Conservation (phyloP, 257 asterid genomes). For the Solanum corneliomulleri region DNA sequence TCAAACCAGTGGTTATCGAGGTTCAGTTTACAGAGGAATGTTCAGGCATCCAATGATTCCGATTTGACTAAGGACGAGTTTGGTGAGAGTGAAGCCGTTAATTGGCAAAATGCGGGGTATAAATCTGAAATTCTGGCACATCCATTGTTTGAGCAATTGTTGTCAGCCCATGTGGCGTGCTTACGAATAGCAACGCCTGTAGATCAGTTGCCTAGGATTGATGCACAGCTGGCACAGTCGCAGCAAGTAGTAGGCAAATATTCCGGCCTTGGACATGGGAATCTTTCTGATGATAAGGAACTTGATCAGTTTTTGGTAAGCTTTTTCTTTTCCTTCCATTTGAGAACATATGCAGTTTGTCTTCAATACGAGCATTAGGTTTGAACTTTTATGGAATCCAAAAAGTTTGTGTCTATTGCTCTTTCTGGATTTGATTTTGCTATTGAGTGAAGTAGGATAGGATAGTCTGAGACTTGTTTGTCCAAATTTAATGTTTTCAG, state of each 20-base stretch:
- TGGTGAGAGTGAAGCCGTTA: conserved; percentile 19
- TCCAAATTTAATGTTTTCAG: neutral
- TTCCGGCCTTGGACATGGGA: conserved; percentile 37
- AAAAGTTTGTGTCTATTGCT: neutral
- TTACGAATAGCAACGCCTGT: conserved; percentile 71
- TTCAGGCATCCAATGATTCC: conserved; percentile 25
- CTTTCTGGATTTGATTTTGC: neutral
- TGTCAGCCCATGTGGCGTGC: conserved; percentile 72
- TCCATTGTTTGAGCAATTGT: conserved; percentile 59
- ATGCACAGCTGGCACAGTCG: conserved; percentile 60
- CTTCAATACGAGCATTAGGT: neutral
- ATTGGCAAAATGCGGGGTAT: conserved; percentile 52
- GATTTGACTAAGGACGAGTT: conserved; percentile 14
- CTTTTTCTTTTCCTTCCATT: neutral
- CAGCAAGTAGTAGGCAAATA: conserved; percentile 55
- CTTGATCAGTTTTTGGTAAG: conserved; percentile 68
- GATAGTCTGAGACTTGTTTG: neutral
- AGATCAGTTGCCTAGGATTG: conserved; percentile 76
- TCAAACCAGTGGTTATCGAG: conserved; percentile 45
- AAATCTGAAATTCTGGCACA: conserved; percentile 53
- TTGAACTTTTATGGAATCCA: neutral
- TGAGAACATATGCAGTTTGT: neutral
- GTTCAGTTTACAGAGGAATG: conserved; percentile 29
- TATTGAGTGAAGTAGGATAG: neutral
- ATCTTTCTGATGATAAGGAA: conserved; percentile 34